Conservation (phyloP, 192 early-diverging fungal genomes). For the Funneliformis geosporum region DNA sequence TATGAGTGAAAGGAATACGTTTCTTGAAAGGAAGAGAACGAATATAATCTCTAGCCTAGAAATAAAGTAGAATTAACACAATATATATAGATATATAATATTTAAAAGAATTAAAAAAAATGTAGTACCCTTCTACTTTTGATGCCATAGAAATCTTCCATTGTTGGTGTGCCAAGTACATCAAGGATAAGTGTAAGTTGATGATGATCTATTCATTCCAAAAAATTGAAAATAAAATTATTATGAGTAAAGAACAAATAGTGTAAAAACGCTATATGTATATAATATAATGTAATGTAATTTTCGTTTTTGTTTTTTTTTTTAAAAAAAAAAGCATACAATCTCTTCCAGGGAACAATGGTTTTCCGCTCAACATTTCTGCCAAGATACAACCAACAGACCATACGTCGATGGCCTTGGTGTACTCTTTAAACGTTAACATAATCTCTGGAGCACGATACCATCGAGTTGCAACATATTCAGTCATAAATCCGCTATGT, state of each 20-base stretch:
- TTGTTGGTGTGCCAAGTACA: slow-evolving; percentile 95
- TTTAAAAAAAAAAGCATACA: slow-evolving; percentile 43
- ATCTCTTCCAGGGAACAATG: slow-evolving; percentile 82
- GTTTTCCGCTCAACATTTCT: slow-evolving; percentile 79
- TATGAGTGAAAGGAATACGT: slow-evolving; percentile 75
- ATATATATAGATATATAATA: no score
- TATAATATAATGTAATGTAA: no score
- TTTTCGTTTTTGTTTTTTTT: no score
- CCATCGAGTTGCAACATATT: slow-evolving; percentile 94
- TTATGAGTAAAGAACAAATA: not conserved
- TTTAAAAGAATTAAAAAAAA: not conserved
- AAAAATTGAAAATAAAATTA: not conserved
- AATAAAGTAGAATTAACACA: not conserved
- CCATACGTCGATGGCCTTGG: slow-evolving; percentile 97
- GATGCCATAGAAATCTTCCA: slow-evolving; percentile 79
- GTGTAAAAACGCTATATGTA: not conserved
- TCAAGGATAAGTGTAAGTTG: slow-evolving; percentile 96
- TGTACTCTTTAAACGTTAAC: slow-evolving; percentile 97
- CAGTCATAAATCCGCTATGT: slow-evolving; percentile 90
- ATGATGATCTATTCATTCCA: slow-evolving; percentile 67
- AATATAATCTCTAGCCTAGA: slow-evolving; percentile 87
- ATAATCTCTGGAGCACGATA: slow-evolving; percentile 96
- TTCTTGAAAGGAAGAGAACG: slow-evolving; percentile 83
- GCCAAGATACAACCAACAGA: slow-evolving; percentile 88
- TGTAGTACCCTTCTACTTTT: slow-evolving; percentile 63